Conservation (phyloP, 345 rosid species). For the Litchi chinensis region DNA sequence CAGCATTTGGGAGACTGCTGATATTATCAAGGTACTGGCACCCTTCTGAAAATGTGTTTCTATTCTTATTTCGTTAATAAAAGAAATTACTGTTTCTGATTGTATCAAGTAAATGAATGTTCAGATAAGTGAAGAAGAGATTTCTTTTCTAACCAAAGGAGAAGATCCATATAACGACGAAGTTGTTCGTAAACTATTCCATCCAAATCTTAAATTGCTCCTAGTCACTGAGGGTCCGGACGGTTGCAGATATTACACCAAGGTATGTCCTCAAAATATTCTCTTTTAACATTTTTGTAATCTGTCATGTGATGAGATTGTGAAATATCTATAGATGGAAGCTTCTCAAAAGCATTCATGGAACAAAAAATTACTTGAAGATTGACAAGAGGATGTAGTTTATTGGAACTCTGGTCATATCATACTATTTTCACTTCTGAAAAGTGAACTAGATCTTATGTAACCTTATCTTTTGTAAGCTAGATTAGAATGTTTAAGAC, state of each 20-base stretch:
- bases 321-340: neutral
- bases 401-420: neutral
- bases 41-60: neutral
- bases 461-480: neutral
- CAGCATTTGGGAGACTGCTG: conserved; percentile 88
- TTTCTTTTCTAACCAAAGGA: conserved; percentile 78
- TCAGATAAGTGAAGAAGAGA: conserved; percentile 93
- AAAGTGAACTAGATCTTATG: neutral
- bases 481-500: neutral
- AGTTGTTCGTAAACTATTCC: conserved; percentile 73
- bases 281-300: neutral
- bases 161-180: conserved; percentile 91
- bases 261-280: conserved; percentile 44
- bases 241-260: conserved; percentile 94
- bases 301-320: neutral
- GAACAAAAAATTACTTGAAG: neutral
- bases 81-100: conserved; percentile 4
- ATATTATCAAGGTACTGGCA: conserved; percentile 73
- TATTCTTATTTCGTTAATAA: neutral
- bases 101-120: conserved; percentile 11
- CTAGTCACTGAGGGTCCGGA: conserved; percentile 86
- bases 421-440: neutral
- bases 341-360: neutral
- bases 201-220: conserved; percentile 77
- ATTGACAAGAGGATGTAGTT: neutral